Percentiles rank a stretch among this genome's conserved stretches.
phyloP scores from a whole-genome alignment of 768 basidiomycete species.

The Psilocybe cubensis region DNA sequence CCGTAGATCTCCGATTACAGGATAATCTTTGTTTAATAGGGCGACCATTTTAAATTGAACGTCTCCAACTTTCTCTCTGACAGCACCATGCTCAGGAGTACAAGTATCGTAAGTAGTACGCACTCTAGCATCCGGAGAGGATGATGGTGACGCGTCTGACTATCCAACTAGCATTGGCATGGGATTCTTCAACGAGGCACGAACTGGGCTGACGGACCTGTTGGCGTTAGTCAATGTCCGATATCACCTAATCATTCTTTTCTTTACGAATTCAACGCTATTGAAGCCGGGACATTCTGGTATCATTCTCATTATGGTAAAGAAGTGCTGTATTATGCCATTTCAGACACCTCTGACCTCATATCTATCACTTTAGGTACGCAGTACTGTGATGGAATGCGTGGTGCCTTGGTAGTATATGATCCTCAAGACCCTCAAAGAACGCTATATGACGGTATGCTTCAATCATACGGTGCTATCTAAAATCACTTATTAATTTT shows the following conservation, averaged over 20 bases:
- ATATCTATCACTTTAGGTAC: conserved; percentile 26
- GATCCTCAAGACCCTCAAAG: conserved; percentile 29
- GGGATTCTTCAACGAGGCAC: conserved; percentile 38
- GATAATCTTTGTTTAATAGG: conserved; percentile 11
- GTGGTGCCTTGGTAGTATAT: conserved; percentile 33
- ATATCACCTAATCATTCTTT: conserved; percentile 38
- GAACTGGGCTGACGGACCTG: conserved; percentile 41
- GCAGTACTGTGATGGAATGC: conserved; percentile 60
- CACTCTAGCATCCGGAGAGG: conserved; percentile 11
- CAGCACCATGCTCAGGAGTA: conserved; percentile 36
- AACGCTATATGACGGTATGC: conserved; percentile 13
- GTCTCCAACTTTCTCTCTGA: conserved; percentile 41
- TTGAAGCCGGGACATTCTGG: conserved; percentile 48
- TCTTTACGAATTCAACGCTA: conserved; percentile 17
- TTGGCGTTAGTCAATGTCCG: conserved; percentile 42
- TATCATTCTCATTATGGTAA: conserved; percentile 39
- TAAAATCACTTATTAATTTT: background rate
- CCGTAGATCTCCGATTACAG: too few relatives aligned
- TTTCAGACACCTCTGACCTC: background rate
- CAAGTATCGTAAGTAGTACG: conserved; percentile 24
- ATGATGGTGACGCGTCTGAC: conserved; percentile 42
- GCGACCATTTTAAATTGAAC: conserved; percentile 37
- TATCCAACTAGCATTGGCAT: conserved; percentile 45
- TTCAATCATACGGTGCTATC: background rate
- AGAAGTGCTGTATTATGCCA: too few relatives aligned